Percentiles rank a stretch among this genome's conserved stretches.
Evolutionary conservation across 2,329 filamentous ascomycete species (phyloP).

Genomic region (Claviceps fusiformis): DNA sequence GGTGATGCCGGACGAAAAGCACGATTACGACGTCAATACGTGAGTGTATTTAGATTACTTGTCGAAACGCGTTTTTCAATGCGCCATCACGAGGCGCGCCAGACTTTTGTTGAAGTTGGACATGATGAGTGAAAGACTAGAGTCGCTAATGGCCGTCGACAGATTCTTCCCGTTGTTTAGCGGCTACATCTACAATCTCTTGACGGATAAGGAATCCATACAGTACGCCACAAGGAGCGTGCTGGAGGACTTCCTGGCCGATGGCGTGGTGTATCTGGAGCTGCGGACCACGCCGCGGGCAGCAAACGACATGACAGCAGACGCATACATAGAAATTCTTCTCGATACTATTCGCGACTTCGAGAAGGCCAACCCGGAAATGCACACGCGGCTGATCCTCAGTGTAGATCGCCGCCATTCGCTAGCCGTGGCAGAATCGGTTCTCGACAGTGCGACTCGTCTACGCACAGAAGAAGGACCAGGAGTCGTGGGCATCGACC

Average conservation of each 20-base stretch:
- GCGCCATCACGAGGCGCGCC: too few relatives aligned
- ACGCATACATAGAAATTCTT: slow-evolving; percentile 52
- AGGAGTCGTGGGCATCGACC: slow-evolving; percentile 60
- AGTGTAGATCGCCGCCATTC: slow-evolving; percentile 59
- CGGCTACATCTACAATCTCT: slow-evolving; percentile 65
- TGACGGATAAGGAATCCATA: slow-evolving; percentile 47
- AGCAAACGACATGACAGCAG: slow-evolving; percentile 43
- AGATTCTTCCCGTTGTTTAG: slow-evolving; percentile 71
- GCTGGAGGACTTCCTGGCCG: slow-evolving; percentile 49
- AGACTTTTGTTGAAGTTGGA: too few relatives aligned
- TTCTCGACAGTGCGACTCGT: slow-evolving; percentile 47
- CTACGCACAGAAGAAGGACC: slow-evolving; percentile 24
- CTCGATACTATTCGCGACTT: slow-evolving; percentile 47
- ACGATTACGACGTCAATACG: slow-evolving; percentile 57
- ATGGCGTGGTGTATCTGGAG: slow-evolving; percentile 67
- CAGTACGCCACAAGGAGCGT: slow-evolving; percentile 51
- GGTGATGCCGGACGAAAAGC: slow-evolving; percentile 56
- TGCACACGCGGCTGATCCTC: slow-evolving; percentile 56
- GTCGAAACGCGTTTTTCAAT: background rate
- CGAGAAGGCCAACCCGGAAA: slow-evolving; percentile 23
- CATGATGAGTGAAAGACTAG: too few relatives aligned
- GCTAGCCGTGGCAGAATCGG: slow-evolving; percentile 43
- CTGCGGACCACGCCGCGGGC: slow-evolving; percentile 66
- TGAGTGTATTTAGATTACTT: slow-evolving; percentile 23
- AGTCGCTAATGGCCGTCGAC: background rate